These are phyloP conservation scores for Candida freyschussii DNA, from an alignment of 1,139 yeast species.

Conservation along the genomic window DNA sequence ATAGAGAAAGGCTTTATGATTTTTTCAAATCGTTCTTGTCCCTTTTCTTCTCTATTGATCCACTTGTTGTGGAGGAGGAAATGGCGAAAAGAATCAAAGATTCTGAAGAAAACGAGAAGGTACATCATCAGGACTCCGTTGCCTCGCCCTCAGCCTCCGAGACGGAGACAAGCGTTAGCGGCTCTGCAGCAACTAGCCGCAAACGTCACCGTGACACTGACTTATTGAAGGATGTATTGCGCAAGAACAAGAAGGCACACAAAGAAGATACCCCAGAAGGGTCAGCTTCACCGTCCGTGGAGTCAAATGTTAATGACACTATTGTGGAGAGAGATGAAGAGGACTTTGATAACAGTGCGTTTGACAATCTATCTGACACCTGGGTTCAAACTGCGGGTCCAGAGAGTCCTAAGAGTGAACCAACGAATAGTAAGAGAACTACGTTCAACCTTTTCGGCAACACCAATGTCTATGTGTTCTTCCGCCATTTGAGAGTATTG, in stretches of 20 bases:
- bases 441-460: slow-evolving; percentile 81
- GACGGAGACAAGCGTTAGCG: slow-evolving; percentile 11
- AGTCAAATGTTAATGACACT: slow-evolving; percentile 21
- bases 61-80: slow-evolving; percentile 29
- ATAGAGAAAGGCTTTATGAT: slow-evolving; percentile 70
- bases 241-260: slow-evolving; percentile 46
- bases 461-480: slow-evolving; percentile 85
- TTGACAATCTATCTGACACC: slow-evolving; percentile 48
- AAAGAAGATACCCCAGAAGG: slow-evolving; percentile 21
- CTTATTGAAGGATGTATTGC: slow-evolving; percentile 67
- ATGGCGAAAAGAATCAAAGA: slow-evolving; percentile 27
- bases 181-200: slow-evolving; percentile 14
- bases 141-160: slow-evolving; percentile 13
- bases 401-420: slow-evolving; percentile 27
- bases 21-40: slow-evolving; percentile 69
- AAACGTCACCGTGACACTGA: slow-evolving; percentile 64
- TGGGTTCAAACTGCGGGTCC: slow-evolving; percentile 42
- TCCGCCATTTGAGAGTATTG: slow-evolving; percentile 79
- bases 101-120: slow-evolving; percentile 8
- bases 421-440: slow-evolving; percentile 28
- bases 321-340: slow-evolving; percentile 19
- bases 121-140: slow-evolving; percentile 18
- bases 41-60: slow-evolving; percentile 57
- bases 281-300: slow-evolving; percentile 26
- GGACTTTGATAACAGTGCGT: slow-evolving; percentile 36